These are phyloP conservation scores for Saccharum hybrid DNA, from an alignment of 202 grass and related monocot genomes.

Conservation along the genomic window DNA sequence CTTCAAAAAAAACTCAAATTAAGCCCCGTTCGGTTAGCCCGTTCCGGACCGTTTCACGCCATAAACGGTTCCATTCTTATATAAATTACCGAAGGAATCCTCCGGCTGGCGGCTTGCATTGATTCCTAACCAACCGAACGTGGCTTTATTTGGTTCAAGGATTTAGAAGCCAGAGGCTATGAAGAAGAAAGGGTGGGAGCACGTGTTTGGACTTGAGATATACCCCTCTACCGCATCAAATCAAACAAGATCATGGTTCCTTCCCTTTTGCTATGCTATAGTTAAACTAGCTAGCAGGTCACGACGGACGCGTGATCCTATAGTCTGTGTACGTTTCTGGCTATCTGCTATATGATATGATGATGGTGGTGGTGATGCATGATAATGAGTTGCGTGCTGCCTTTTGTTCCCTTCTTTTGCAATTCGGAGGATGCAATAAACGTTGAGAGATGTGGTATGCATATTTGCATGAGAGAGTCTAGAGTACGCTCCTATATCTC, in stretches of 20 bases:
- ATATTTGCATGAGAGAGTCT: background rate
- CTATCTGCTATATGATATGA: background rate
- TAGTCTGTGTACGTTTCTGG: background rate
- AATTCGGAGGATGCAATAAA: background rate
- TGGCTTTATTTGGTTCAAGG: background rate
- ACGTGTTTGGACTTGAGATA: background rate
- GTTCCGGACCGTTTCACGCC: too few relatives aligned
- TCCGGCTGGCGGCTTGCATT: too few relatives aligned
- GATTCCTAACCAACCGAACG: too few relatives aligned
- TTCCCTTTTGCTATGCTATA: background rate
- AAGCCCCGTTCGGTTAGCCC: too few relatives aligned
- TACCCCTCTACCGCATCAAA: background rate
- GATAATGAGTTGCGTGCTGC: constrained; percentile 25
- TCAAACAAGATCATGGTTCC: background rate
- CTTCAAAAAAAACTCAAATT: background rate
- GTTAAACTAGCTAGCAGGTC: background rate
- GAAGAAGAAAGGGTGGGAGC: background rate
- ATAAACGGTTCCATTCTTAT: too few relatives aligned
- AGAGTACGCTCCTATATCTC: background rate
- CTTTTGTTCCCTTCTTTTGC: background rate
- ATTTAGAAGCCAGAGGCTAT: background rate
- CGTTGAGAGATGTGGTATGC: background rate
- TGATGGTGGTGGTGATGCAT: background rate
- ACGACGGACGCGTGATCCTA: constrained; percentile 28
- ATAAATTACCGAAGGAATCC: too few relatives aligned